Base-by-base conservation (phyloP, 306 rosid genomes). In the Hylodesmum podocarpum region DNA sequence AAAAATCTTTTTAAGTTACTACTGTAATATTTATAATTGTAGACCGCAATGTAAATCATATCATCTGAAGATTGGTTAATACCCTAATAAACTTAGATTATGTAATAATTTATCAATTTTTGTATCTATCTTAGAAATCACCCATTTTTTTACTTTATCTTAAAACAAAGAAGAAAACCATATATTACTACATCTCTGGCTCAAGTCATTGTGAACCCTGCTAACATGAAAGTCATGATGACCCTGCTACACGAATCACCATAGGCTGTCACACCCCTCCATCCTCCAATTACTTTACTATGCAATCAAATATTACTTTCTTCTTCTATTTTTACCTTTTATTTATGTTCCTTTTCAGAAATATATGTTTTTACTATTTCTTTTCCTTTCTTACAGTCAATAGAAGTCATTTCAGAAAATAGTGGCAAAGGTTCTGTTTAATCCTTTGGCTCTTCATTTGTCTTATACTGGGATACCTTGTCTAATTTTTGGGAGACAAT, bases 401-500 rank as follows among this genome's bases (percentile, higher is more conserved):
- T 69, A n/a, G 22, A 50, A 51, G 76, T 31, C 63, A 31, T 50
- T 19, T 50, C 33, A 70, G 2, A 70, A 70, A 71, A 34, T 34
- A 21, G 49, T 19, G 36, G 21, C 44, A 70, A 71, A 16, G 19
- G 33, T 50, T 50, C 3, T 13, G 12, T 13, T 70, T 33, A 31
- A 34, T 19, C 63, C 47, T 33, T 50, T 33, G 75, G 47, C 63
- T 19, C 46, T 50, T 50, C 47, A 10, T 33, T 70, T 70, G 63
- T 50, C 63, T 70, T 29, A 31, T 49, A 5, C 63, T 34, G 49
- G 36, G 76, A 71, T 71, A 33, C 76, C 76, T 34, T 71, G 76
- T 34, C 76, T 51, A 51, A 51, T 34, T 71, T 51, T 21, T 51
- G 36, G 76, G 65, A 71, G 76, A 71, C 76, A 51, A 34, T 34